phyloP scores from a whole-genome alignment of 2,329 filamentous ascomycete species.

The Simplicillium aogashimaense region DNA sequence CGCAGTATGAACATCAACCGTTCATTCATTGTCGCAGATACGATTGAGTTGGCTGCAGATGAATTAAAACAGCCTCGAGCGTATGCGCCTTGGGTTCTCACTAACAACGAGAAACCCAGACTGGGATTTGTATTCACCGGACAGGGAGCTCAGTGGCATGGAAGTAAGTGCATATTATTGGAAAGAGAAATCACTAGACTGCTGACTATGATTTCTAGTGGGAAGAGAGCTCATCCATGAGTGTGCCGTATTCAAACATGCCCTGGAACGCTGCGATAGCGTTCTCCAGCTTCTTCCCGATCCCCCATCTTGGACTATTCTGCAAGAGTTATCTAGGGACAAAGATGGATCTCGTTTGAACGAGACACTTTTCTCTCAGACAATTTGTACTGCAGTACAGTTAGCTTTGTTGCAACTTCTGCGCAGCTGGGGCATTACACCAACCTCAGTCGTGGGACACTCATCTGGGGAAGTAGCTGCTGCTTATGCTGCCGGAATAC shows the following conservation, averaged over 20 bases:
- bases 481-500: neutral
- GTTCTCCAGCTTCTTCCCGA: neutral
- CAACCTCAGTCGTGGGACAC: neutral
- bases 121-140: constrained; percentile 16
- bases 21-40: constrained; percentile 13
- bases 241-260: neutral
- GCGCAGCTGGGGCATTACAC: neutral
- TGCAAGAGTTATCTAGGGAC: neutral
- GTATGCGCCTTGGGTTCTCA: constrained; percentile 11
- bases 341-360: neutral
- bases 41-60: too few species aligned
- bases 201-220: too few species aligned
- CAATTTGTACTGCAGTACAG: neutral
- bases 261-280: neutral
- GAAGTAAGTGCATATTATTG: too few species aligned
- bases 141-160: constrained; percentile 12
- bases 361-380: neutral
- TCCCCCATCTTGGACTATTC: neutral
- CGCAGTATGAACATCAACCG: constrained; percentile 12
- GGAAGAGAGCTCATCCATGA: neutral
- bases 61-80: too few species aligned
- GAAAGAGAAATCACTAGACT: too few species aligned
- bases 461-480: neutral
- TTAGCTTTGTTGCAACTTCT: neutral
- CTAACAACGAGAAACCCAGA: constrained; percentile 8